These are phyloP conservation scores for Colletotrichum destructivum DNA, from an alignment of 2,329 filamentous ascomycete species.

Conservation along the genomic window DNA sequence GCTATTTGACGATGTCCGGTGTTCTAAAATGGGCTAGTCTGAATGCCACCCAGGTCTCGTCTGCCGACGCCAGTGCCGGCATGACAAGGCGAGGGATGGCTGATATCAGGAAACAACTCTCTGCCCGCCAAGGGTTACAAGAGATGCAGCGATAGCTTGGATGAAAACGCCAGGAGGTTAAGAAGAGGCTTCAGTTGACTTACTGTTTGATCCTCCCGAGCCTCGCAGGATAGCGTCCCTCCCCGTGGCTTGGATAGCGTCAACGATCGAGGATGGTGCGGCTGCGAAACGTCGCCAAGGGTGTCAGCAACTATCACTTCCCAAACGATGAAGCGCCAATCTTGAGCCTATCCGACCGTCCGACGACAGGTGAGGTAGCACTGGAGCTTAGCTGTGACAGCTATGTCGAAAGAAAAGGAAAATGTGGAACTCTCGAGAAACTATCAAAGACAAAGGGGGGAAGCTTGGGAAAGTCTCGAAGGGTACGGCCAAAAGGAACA, in stretches of 20 bases:
- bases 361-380: slow-evolving; percentile 4
- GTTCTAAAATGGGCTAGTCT: slow-evolving; percentile 10
- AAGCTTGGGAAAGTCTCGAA: slow-evolving; percentile 23
- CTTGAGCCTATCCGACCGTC: slow-evolving; percentile 10
- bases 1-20: slow-evolving; percentile 7
- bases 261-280: slow-evolving; percentile 89
- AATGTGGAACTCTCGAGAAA: slow-evolving; percentile 1
- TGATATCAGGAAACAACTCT: slow-evolving; percentile 32
- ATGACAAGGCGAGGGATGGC: slow-evolving; percentile 26
- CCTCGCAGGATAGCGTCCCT: slow-evolving; percentile 95
- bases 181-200: slow-evolving; percentile 53
- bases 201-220: slow-evolving; percentile 87
- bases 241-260: slow-evolving; percentile 89
- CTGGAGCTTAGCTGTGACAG: neutral
- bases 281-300: slow-evolving; percentile 60
- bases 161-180: neutral
- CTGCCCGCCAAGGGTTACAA: slow-evolving; percentile 37
- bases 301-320: slow-evolving; percentile 21
- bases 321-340: slow-evolving; percentile 25
- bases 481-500: neutral
- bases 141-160: neutral
- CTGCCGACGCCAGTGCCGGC: slow-evolving; percentile 27
- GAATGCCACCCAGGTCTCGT: slow-evolving; percentile 5
- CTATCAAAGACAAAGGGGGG: neutral
- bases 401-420: neutral